Evolutionary conservation across 345 rosid species (phyloP), one percentile per base, ranked within the genome.

Genomic region (Passiflora organensis): DNA sequence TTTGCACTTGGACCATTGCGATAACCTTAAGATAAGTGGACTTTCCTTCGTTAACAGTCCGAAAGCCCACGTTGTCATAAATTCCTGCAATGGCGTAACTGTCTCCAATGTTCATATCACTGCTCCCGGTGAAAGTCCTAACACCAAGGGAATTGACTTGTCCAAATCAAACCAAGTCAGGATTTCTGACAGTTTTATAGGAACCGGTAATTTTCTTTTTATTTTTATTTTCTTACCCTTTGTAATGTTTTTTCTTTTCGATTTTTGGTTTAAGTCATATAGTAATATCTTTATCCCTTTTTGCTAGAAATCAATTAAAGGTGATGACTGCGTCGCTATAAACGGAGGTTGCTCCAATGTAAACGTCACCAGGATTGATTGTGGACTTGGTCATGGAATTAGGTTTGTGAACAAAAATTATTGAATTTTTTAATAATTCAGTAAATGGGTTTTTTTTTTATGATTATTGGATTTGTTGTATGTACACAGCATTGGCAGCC

Each of bases 401-500:
- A 57, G 39, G 51, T 43, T 10, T 17, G 61, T 25, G 12, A 39
- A 10, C 34, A n/a, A n/a, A 28, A 42, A 13, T 42, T 14, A 42
- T 42, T 42, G 13, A 43, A n/a, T 43, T 6, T 0, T 5, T 43
- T 43, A 5, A 43, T 18, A 43, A 2, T 43, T 43, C 16, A 15
- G 6, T 16, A 2, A 43, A 16, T 13, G 1, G n/a, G 1, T 2
- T 5, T 43, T 43, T n/a, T 15, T 6, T n/a, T 1, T n/a, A n/a
- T 43, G 21, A 15, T 9, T 18, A 13, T 13, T 16, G 47, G 2
- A 13, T 14, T 43, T 14, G 8, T 10, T 10, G 2, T 11, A 32
- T 19, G 1, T 56, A 11, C 38, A 1, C 17, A 85, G 93, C 41
- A 49, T 85, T 12, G 93, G 88, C 56, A 85, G 86, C 70, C 50